A percentile compares a stretch with the other conserved stretches of the same genome.
phyloP scores from a whole-genome alignment of 225 moss, liverwort and hornwort genomes.

The Climacium dendroides region DNA sequence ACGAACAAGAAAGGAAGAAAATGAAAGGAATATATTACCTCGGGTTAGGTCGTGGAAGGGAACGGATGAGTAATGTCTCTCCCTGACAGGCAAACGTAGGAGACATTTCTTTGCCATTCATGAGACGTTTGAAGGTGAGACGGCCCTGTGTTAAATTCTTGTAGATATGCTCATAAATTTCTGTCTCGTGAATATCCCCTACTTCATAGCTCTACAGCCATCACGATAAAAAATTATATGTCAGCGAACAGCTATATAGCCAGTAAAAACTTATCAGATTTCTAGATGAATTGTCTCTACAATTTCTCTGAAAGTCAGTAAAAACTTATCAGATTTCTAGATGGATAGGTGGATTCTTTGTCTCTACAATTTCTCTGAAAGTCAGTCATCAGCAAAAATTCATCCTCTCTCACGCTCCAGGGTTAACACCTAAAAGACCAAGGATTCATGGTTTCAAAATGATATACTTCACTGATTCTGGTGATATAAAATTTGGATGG shows the following conservation, averaged over 20 bases:
- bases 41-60: conserved; percentile 67
- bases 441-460: neutral
- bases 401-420: neutral
- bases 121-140: conserved; percentile 72
- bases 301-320: neutral
- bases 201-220: conserved; percentile 32
- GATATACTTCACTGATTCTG: no score
- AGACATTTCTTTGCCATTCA: conserved; percentile 90
- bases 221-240: neutral
- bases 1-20: neutral
- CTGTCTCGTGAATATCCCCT: conserved; percentile 77
- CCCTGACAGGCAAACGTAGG: conserved; percentile 90
- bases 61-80: conserved; percentile 81
- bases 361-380: no score
- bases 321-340: neutral
- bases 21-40: conserved; percentile 23
- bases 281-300: neutral
- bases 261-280: neutral
- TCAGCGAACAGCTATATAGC: neutral
- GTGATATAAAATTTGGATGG: no score
- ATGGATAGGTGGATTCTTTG: no score
- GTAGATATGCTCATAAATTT: conserved; percentile 67
- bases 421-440: neutral
- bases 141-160: conserved; percentile 71
- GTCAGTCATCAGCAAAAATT: neutral